These are phyloP conservation scores for Candida cerambycidarum DNA, from an alignment of 805 yeast genomes.

Conservation along the genomic window DNA sequence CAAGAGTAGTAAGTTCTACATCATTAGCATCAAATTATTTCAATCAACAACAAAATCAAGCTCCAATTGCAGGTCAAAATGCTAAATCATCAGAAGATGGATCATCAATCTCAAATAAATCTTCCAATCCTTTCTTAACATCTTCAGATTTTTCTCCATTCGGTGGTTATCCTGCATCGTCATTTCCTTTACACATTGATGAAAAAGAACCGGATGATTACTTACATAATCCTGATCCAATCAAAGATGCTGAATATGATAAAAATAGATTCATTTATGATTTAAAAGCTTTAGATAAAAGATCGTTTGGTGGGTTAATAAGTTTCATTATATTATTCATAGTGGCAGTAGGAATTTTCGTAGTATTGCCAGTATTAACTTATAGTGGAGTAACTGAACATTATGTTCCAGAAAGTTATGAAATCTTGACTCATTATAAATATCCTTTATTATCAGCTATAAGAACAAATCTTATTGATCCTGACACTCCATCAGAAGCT, in stretches of 20 bases:
- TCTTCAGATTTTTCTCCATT: conserved; percentile 78
- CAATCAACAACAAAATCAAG: conserved; percentile 9
- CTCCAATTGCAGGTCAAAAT: conserved; percentile 6
- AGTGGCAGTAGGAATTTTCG: conserved; percentile 67
- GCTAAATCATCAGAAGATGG: conserved; percentile 20
- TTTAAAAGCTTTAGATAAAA: conserved; percentile 62
- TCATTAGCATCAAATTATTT: conserved; percentile 27
- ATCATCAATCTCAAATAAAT: conserved; percentile 20
- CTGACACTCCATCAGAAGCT: conserved; percentile 39
- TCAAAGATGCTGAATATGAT: conserved; percentile 84
- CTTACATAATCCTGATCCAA: conserved; percentile 94
- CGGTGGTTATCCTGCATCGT: conserved; percentile 94
- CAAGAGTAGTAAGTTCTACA: conserved; percentile 56
- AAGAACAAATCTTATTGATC: conserved; percentile 37
- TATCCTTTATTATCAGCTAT: conserved; percentile 39
- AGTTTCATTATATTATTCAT: conserved; percentile 58
- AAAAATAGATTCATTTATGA: conserved; percentile 65
- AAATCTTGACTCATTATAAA: conserved; percentile 45
- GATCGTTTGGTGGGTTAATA: conserved; percentile 60
- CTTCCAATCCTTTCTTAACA: conserved; percentile 37
- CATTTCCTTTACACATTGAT: conserved; percentile 86
- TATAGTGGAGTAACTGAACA: conserved; percentile 62
- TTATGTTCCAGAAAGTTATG: conserved; percentile 33
- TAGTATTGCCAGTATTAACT: conserved; percentile 81
- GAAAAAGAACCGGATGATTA: conserved; percentile 96